phyloP scores from a whole-genome alignment of 2,329 filamentous ascomycete genomes.

The Apiospora malaysiana region DNA sequence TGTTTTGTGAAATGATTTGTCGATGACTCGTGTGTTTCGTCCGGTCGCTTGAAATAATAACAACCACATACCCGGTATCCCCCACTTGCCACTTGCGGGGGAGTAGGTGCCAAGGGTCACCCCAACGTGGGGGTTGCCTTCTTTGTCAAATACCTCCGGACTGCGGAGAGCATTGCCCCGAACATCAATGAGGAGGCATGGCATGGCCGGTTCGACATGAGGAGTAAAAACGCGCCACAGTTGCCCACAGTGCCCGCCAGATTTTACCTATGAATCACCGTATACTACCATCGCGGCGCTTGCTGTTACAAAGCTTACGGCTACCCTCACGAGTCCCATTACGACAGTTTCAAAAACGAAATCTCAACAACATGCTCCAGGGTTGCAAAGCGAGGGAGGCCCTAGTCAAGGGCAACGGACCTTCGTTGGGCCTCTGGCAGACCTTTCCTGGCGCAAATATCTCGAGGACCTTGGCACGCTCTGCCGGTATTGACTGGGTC shows the following conservation, averaged over 20 bases:
- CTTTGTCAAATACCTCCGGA: not conserved
- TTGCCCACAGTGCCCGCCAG: not conserved
- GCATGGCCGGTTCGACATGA: not conserved
- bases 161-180: constrained; percentile 11
- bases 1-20: not conserved
- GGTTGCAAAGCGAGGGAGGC: constrained; percentile 51
- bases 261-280: not conserved
- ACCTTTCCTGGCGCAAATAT: constrained; percentile 67
- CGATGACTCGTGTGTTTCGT: constrained; percentile 8
- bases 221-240: not conserved
- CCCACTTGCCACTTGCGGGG: constrained; percentile 11
- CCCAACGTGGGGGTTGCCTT: constrained; percentile 1
- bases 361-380: constrained; percentile 31
- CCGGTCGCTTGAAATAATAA: not conserved
- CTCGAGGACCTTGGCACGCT: constrained; percentile 63
- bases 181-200: constrained; percentile 9
- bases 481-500: constrained; percentile 69
- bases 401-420: constrained; percentile 50
- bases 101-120: not conserved
- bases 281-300: not conserved
- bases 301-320: not conserved
- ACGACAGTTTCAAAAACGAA: not conserved
- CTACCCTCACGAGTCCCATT: not conserved
- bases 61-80: not conserved
- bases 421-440: constrained; percentile 66